Percentiles rank a stretch among this genome's conserved stretches.
Evolutionary conservation across 768 basidiomycete species (phyloP).

Genomic region (Phanerochaete carnosa): DNA sequence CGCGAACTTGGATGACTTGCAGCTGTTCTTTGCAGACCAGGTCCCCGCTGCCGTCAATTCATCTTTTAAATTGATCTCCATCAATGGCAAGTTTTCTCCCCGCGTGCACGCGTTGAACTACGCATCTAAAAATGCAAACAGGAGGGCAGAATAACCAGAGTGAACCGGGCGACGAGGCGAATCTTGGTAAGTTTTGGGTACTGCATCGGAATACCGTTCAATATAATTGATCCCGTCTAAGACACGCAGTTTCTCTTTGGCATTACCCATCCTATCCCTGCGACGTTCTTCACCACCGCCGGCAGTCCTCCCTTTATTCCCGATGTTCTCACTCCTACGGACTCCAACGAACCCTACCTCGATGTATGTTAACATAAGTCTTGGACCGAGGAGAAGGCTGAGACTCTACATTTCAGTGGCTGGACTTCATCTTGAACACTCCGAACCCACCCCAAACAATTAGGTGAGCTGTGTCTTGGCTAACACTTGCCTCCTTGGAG

Average conservation of each 20-base stretch:
- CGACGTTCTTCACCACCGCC: conserved; percentile 58
- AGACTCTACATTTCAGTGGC: conserved; percentile 61
- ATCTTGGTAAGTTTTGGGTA: conserved; percentile 33
- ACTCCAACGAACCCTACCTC: conserved; percentile 49
- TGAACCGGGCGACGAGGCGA: conserved; percentile 59
- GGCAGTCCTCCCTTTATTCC: conserved; percentile 59
- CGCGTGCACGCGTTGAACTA: conserved; percentile 47
- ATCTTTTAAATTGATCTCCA: conserved; percentile 48
- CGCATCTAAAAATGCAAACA: conserved; percentile 27
- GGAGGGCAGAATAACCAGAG: conserved; percentile 63
- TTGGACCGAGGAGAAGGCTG: no score
- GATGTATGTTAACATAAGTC: conserved; percentile 24
- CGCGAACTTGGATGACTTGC: conserved; percentile 28
- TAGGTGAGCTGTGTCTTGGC: conserved; percentile 20
- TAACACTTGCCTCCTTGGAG: no score
- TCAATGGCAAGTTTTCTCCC: conserved; percentile 42
- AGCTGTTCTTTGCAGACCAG: conserved; percentile 29
- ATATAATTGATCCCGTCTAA: neutral
- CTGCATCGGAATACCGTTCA: neutral
- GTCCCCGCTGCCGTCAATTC: conserved; percentile 33
- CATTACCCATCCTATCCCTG: conserved; percentile 56
- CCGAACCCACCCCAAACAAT: conserved; percentile 52
- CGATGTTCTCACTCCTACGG: conserved; percentile 34
- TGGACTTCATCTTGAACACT: conserved; percentile 53
- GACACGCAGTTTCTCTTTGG: conserved; percentile 70